phyloP scores from a whole-genome alignment of 371 early-diverging fungal species.

The Haplosporangium sp. region DNA sequence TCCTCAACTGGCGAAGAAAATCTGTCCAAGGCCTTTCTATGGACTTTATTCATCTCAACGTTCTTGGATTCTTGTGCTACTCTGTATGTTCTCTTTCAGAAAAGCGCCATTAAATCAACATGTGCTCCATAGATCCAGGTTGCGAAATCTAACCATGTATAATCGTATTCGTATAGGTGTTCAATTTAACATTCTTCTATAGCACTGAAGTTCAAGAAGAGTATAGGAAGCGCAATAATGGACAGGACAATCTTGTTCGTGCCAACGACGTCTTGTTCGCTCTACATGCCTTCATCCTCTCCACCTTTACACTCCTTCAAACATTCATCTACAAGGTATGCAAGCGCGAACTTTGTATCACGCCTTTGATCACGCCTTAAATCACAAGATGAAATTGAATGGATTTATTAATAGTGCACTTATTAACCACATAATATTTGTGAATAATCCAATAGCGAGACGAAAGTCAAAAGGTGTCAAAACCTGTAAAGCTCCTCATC shows the following conservation, averaged over 20 bases:
- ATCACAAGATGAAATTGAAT: neutral
- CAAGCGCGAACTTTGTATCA: neutral
- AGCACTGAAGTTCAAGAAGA: slow-evolving; percentile 77
- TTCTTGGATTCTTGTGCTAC: slow-evolving; percentile 90
- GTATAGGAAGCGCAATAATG: slow-evolving; percentile 78
- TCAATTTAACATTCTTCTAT: slow-evolving; percentile 81
- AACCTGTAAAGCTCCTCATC: slow-evolving; percentile 54
- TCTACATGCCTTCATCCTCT: slow-evolving; percentile 82
- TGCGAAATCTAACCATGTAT: too few species aligned
- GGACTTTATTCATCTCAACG: slow-evolving; percentile 90
- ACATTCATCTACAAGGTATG: slow-evolving; percentile 81
- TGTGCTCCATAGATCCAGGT: too few species aligned
- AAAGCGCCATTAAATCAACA: neutral
- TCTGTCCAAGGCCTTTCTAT: slow-evolving; percentile 89
- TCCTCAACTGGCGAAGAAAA: slow-evolving; percentile 77
- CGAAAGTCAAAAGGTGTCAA: slow-evolving; percentile 58
- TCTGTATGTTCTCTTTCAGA: slow-evolving; percentile 61
- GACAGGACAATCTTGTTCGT: slow-evolving; percentile 79
- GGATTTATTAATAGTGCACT: too few species aligned
- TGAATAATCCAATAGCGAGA: slow-evolving; percentile 57
- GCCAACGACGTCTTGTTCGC: slow-evolving; percentile 93
- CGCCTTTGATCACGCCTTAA: neutral
- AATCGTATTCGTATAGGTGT: slow-evolving; percentile 59
- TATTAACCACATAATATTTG: neutral
- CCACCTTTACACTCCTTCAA: slow-evolving; percentile 76